Evolutionary conservation across 2,329 filamentous ascomycete species (phyloP).

Genomic region (Fusarium sp.): DNA sequence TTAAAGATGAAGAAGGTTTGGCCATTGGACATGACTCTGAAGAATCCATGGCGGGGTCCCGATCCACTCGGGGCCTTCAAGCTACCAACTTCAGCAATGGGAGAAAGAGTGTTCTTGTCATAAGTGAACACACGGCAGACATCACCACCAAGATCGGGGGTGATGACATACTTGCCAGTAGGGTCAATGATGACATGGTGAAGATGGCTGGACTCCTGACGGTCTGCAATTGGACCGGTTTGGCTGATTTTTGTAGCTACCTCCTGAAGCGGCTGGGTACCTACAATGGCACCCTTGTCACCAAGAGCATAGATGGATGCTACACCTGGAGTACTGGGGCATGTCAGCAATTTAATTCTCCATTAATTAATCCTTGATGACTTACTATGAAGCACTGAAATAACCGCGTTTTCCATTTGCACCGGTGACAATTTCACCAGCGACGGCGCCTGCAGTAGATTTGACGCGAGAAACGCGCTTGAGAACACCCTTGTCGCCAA

Average conservation of each 20-base stretch:
- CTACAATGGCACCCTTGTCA: constrained; percentile 27
- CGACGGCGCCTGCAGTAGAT: constrained; percentile 30
- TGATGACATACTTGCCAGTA: constrained; percentile 37
- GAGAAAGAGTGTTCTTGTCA: constrained; percentile 38
- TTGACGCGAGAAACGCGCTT: constrained; percentile 23
- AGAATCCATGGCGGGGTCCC: constrained; percentile 43
- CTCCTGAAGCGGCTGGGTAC: constrained; percentile 33
- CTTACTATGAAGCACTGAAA: constrained; percentile 42
- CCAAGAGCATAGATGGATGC: constrained; percentile 33
- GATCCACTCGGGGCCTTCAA: constrained; percentile 27
- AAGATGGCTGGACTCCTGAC: constrained; percentile 42
- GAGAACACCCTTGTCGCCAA: constrained; percentile 22
- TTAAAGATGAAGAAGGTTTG: constrained; percentile 45
- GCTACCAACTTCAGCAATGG: constrained; percentile 32
- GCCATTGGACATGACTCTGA: constrained; percentile 35
- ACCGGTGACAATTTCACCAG: constrained; percentile 35
- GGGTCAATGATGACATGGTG: constrained; percentile 44
- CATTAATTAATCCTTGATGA: background rate
- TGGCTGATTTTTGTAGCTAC: constrained; percentile 34
- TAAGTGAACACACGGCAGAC: constrained; percentile 38
- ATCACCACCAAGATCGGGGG: constrained; percentile 43
- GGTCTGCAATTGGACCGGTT: constrained; percentile 34
- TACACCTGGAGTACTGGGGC: constrained; percentile 20
- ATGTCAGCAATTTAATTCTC: background rate
- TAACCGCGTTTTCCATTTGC: constrained; percentile 32